Evolutionary conservation across 2,329 filamentous ascomycete species (phyloP).

Genomic region (Penicillium sp.): DNA sequence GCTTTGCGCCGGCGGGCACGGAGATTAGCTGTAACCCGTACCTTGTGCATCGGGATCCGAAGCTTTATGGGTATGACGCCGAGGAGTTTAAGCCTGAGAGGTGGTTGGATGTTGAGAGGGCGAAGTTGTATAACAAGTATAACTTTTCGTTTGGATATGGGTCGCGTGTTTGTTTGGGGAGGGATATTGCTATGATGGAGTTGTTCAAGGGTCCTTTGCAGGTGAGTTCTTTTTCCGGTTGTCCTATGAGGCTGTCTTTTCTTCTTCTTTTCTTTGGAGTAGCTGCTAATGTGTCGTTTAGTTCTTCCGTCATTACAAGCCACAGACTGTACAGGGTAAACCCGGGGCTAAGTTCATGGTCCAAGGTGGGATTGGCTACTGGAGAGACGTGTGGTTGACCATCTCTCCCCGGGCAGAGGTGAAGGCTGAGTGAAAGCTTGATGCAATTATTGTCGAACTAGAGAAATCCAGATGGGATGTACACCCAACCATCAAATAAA

Average conservation of each 20-base stretch:
- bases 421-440: conserved; percentile 6
- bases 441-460: neutral
- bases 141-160: conserved; percentile 54
- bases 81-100: conserved; percentile 43
- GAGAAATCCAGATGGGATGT: no score
- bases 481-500: no score
- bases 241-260: neutral
- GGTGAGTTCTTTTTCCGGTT: conserved; percentile 18
- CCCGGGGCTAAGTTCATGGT: conserved; percentile 30
- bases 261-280: neutral
- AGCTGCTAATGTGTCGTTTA: conserved; percentile 12
- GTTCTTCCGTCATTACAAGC: conserved; percentile 34
- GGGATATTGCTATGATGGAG: conserved; percentile 54
- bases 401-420: conserved; percentile 27
- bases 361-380: conserved; percentile 36
- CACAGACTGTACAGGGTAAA: conserved; percentile 22
- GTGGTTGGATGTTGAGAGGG: conserved; percentile 40
- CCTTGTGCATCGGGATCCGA: conserved; percentile 46
- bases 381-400: conserved; percentile 34
- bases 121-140: conserved; percentile 47
- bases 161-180: conserved; percentile 48
- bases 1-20: conserved; percentile 41
- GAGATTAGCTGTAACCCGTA: conserved; percentile 51
- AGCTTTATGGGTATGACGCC: conserved; percentile 43
- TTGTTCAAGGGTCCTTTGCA: conserved; percentile 47